Conservation (phyloP, 768 basidiomycete species). For the Symmetrospora coprosmae region DNA sequence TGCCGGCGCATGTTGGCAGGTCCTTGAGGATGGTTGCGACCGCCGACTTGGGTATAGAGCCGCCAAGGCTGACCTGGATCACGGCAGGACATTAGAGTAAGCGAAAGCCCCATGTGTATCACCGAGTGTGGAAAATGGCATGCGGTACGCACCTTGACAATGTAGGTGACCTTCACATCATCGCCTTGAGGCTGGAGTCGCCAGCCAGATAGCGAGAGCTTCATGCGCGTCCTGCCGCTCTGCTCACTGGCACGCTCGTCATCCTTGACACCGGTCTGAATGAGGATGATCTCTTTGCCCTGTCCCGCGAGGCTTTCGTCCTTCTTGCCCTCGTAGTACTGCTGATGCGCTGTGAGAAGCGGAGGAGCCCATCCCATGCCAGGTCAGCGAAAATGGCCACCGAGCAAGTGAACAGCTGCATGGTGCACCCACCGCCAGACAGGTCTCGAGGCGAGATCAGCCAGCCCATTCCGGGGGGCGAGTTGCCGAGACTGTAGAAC, state of each 20-base stretch:
- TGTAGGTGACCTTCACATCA: conserved; percentile 14
- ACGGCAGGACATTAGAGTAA: not conserved
- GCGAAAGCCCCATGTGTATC: not conserved
- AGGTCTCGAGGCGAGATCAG: conserved; percentile 29
- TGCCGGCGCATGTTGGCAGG: conserved; percentile 24
- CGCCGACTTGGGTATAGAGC: conserved; percentile 21
- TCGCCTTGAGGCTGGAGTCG: conserved; percentile 16
- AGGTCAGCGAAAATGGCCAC: not conserved
- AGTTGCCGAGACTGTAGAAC: conserved; percentile 17
- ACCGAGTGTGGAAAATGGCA: too few species aligned
- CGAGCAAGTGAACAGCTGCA: not conserved
- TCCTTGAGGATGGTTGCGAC: conserved; percentile 24
- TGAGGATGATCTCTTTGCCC: conserved; percentile 23
- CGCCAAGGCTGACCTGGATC: conserved; percentile 25
- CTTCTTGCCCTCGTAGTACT: conserved; percentile 9
- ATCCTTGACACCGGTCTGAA: conserved; percentile 27
- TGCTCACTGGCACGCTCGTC: conserved; percentile 24
- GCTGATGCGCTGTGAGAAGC: not conserved
- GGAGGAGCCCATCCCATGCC: too few species aligned
- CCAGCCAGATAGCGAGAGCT: conserved; percentile 20
- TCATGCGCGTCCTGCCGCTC: conserved; percentile 25
- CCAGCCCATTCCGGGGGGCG: conserved; percentile 25
- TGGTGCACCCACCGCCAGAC: conserved; percentile 6
- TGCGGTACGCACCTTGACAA: not conserved
- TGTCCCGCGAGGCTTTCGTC: not conserved